phyloP scores from a whole-genome alignment of 2,329 filamentous ascomycete genomes.

The Alternaria solani region DNA sequence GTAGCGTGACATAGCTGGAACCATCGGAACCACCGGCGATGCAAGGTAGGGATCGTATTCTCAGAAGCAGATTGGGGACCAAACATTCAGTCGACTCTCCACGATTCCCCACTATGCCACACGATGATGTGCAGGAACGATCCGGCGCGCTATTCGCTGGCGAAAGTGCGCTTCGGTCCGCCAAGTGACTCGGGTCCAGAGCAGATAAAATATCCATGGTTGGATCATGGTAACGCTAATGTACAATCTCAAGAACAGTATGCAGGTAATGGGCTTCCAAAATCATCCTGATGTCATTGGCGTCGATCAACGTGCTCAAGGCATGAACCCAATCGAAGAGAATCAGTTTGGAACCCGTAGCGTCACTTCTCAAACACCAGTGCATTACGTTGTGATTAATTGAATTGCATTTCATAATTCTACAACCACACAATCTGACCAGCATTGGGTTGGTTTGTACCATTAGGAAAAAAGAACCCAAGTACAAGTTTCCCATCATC shows the following conservation, averaged over 20 bases:
- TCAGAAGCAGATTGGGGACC: background rate
- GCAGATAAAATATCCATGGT: background rate
- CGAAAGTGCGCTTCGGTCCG: constrained; percentile 1
- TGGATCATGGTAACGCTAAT: background rate
- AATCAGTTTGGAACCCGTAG: background rate
- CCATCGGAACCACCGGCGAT: background rate
- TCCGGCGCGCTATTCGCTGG: background rate
- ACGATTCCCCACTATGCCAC: background rate
- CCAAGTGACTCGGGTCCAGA: background rate
- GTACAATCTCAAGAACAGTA: background rate
- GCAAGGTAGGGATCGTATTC: background rate
- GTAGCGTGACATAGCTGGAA: background rate
- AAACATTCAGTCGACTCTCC: background rate
- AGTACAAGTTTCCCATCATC: constrained; percentile 23
- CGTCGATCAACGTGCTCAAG: background rate
- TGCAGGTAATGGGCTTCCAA: background rate
- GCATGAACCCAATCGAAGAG: background rate
- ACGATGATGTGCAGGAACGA: background rate
- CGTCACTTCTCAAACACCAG: background rate
- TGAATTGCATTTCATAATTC: constrained; percentile 27
- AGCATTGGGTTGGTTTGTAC: constrained; percentile 13
- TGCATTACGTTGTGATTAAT: constrained; percentile 6
- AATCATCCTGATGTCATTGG: background rate
- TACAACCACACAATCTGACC: constrained; percentile 27
- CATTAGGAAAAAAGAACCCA: constrained; percentile 7